Evolutionary conservation across 129 eudicot genomes (phyloP), one percentile per base, ranked within the genome.

Genomic region (Escallonia herrerae): DNA sequence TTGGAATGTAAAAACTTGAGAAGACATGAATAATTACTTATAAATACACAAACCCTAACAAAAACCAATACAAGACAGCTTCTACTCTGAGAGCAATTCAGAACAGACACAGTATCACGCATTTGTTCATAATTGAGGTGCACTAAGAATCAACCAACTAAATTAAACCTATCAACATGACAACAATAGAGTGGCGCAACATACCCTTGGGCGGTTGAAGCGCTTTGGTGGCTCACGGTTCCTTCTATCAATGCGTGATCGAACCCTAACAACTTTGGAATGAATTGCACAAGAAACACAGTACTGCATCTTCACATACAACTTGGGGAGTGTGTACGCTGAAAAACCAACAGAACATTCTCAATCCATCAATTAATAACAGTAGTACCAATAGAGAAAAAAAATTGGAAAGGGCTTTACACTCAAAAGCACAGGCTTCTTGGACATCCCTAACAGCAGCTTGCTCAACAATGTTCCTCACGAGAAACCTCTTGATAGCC

Each of bases 241-340:
- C 77, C 91, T 87, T 74, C 95, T 84, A 15, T 87, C 84, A 64
- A 65, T 62, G 2, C 80, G 67, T 1, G 91, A 84, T 2, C 86
- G 81, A 3, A 84, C 95, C 72, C 95, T 74, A 8, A 87, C 87
- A 8, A 84, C 87, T 39, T 87, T 84, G 45, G 87, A 84, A 86
- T 87, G 91, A 77, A 87, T 87, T 11, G 95, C 91, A 79, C 95
- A 87, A 8, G 95, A 87, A 48, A 87, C 88, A 56, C 91, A 82
- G 72, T 84, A 79, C 60, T 84, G 91, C 86, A 81, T 72, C 86
- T 88, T 84, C 75, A 81, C 65, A 42, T 83, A 83, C 76, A 87
- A 67, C 83, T 83, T 87, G 11, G 95, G 95, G 46, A 87, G 95
- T 2, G 87, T 81, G 77, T 87, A 84, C 44, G 64, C 95, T 87